These are phyloP conservation scores for Agarophyton chilense DNA, from an alignment of 23 red algal genomes.

Conservation along the genomic window DNA sequence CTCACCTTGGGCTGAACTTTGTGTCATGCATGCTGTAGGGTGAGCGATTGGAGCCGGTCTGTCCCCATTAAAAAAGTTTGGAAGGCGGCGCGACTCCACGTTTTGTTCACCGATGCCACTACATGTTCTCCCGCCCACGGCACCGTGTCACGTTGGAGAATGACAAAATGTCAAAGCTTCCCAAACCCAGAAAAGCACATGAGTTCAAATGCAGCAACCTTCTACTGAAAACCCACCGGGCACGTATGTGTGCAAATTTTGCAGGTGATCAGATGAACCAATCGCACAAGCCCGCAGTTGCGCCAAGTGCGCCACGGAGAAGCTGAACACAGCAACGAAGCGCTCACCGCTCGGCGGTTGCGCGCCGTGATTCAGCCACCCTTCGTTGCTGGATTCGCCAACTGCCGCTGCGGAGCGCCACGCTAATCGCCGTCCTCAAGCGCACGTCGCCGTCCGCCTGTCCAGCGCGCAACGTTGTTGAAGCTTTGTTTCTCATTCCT, in stretches of 20 bases:
- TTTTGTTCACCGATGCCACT: neutral
- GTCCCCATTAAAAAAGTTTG: neutral
- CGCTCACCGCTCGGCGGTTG: neutral
- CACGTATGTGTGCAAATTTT: neutral
- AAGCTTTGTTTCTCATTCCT: neutral
- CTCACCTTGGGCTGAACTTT: too few relatives aligned
- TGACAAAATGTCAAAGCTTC: neutral
- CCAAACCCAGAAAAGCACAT: neutral
- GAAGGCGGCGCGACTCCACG: neutral
- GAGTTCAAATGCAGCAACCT: neutral
- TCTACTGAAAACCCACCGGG: neutral
- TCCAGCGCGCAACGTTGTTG: neutral
- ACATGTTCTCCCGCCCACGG: neutral
- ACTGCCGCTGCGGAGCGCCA: neutral
- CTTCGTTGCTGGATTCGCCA: neutral
- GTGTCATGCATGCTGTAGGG: neutral
- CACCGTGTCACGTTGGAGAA: neutral
- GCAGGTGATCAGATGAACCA: neutral
- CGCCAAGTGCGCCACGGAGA: neutral
- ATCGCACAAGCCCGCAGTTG: neutral
- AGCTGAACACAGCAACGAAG: too few relatives aligned
- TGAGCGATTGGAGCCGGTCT: neutral
- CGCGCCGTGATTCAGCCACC: conserved; percentile 38
- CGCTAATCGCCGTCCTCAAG: neutral
- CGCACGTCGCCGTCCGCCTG: neutral